A percentile compares a stretch with the other conserved stretches of the same genome.
These are phyloP conservation scores for Cystofilobasidium bisporidii DNA, from an alignment of 768 basidiomycete genomes.

Conservation along the genomic window DNA sequence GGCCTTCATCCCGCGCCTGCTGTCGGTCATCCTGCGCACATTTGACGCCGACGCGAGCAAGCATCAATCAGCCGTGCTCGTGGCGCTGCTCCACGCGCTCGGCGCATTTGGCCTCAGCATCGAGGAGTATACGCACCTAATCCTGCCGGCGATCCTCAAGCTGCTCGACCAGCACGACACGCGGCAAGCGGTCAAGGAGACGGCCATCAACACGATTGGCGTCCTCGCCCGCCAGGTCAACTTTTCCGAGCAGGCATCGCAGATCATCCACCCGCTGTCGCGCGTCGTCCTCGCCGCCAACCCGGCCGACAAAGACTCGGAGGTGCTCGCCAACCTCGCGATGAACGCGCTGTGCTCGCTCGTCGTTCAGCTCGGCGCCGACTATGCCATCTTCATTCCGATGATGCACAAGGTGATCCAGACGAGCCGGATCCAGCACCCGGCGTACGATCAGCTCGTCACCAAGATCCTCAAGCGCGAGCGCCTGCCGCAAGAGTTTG, in stretches of 20 bases:
- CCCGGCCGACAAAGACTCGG: conserved; percentile 10
- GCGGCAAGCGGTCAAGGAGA: conserved; percentile 63
- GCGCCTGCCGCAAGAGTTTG: conserved; percentile 74
- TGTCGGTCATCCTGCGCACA: conserved; percentile 79
- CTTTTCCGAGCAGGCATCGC: conserved; percentile 93
- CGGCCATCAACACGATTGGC: conserved; percentile 83
- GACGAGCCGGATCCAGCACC: conserved; percentile 65
- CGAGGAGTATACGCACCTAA: conserved; percentile 93
- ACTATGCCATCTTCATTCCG: conserved; percentile 95
- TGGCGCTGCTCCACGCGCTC: conserved; percentile 89
- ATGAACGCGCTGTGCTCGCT: conserved; percentile 90
- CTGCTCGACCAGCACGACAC: conserved; percentile 77
- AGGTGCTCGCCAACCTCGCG: conserved; percentile 68
- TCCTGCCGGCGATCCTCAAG: conserved; percentile 86
- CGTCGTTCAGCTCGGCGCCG: conserved; percentile 84
- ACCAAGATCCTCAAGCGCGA: conserved; percentile 84
- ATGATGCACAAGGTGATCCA: conserved; percentile 88
- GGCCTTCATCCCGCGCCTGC: conserved; percentile 79
- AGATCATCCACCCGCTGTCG: conserved; percentile 90
- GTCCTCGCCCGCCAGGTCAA: conserved; percentile 84
- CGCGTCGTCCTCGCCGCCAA: conserved; percentile 65
- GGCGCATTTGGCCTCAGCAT: conserved; percentile 91
- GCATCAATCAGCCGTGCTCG: conserved; percentile 47
- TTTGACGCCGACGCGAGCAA: conserved; percentile 77
- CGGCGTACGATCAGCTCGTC: conserved; percentile 78